These are phyloP conservation scores for Phaeosphaeriaceae sp. DNA, from an alignment of 2,329 filamentous ascomycete genomes.

Conservation along the genomic window DNA sequence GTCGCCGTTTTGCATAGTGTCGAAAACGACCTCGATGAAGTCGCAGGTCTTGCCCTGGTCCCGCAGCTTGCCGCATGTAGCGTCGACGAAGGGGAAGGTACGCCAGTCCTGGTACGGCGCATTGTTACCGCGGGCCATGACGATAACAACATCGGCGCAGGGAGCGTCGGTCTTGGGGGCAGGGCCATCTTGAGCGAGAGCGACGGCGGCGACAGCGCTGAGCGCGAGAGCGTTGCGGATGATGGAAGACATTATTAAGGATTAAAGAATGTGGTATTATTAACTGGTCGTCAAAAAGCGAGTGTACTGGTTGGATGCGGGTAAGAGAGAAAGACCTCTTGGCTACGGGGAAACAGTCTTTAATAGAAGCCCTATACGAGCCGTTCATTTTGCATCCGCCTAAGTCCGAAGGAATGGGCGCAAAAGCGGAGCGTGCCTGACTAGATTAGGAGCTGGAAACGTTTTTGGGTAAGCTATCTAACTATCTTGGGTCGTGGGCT, in stretches of 20 bases:
- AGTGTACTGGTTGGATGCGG: constrained; percentile 30
- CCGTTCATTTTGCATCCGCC: constrained; percentile 22
- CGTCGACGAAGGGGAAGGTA: constrained; percentile 26
- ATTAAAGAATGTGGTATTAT: constrained; percentile 20
- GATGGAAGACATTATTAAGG: constrained; percentile 21
- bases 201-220: constrained; percentile 5
- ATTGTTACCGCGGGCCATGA: constrained; percentile 31
- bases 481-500: constrained; percentile 24
- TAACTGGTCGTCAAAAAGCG: constrained; percentile 25
- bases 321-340: constrained; percentile 25
- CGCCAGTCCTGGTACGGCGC: constrained; percentile 29
- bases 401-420: constrained; percentile 12
- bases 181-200: constrained; percentile 28
- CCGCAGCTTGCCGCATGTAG: constrained; percentile 26
- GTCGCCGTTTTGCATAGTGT: constrained; percentile 16
- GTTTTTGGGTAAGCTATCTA: constrained; percentile 27
- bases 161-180: constrained; percentile 27
- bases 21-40: constrained; percentile 29
- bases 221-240: constrained; percentile 5
- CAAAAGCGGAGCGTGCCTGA: constrained; percentile 28
- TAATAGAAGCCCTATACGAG: constrained; percentile 20
- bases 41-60: constrained; percentile 30
- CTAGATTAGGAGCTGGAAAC: constrained; percentile 26
- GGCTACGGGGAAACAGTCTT: constrained; percentile 22
- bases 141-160: constrained; percentile 29